Percentiles rank a stretch among this genome's conserved stretches.
These are phyloP conservation scores for Diplodia intermedia DNA, from an alignment of 2,329 filamentous ascomycete genomes.

Conservation along the genomic window DNA sequence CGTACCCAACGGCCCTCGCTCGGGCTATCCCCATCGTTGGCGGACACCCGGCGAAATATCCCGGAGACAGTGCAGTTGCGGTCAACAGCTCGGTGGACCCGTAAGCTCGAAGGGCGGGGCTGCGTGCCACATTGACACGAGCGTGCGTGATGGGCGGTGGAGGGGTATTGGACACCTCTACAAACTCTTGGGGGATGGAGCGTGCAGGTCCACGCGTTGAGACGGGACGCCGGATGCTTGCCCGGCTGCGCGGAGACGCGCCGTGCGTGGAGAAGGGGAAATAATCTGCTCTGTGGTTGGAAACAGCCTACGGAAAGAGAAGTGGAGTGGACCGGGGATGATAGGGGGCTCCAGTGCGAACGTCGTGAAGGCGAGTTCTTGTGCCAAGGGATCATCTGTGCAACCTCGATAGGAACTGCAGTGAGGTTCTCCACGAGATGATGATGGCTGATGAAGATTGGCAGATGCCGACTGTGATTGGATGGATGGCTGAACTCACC, in stretches of 20 bases:
- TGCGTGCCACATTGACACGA: conserved; percentile 2
- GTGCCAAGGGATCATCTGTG: background rate
- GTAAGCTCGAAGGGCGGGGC: background rate
- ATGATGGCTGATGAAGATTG: background rate
- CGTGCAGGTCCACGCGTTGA: background rate
- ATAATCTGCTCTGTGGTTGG: background rate
- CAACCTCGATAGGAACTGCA: background rate
- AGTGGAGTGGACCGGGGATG: background rate
- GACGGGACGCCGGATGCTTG: background rate
- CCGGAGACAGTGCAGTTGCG: background rate
- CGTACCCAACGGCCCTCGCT: background rate
- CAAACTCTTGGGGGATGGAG: background rate
- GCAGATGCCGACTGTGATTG: background rate
- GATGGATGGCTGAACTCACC: background rate
- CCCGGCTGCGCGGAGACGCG: background rate
- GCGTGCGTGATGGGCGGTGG: conserved; percentile 1
- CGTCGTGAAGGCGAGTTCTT: background rate
- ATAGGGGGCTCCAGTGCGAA: background rate
- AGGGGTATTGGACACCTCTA: background rate
- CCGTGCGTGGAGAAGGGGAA: background rate
- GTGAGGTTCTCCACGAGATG: background rate
- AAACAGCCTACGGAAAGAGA: background rate
- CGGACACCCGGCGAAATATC: background rate
- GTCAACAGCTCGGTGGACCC: background rate
- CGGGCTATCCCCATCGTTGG: background rate